Evolutionary conservation across 2,329 filamentous ascomycete species (phyloP).

Genomic region (Hymenoscyphus albidus): DNA sequence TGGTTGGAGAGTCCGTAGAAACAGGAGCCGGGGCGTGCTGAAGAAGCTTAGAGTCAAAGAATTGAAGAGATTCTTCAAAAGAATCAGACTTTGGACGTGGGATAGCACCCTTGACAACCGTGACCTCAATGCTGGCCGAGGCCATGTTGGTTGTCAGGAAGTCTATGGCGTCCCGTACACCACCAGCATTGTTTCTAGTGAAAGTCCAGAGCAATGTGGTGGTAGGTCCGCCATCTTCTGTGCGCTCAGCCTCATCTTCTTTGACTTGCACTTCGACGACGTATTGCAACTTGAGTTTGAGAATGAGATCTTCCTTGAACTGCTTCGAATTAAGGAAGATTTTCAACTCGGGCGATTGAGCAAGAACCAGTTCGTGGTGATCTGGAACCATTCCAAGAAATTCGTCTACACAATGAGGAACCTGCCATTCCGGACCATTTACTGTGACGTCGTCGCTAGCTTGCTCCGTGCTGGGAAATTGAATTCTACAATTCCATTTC

Average conservation of each 20-base stretch:
- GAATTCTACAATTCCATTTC: conserved; percentile 99
- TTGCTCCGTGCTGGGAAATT: conserved; percentile 95
- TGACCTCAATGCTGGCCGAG: conserved; percentile 81
- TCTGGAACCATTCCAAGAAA: conserved; percentile 98
- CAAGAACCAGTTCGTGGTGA: conserved; percentile 85
- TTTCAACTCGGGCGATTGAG: conserved; percentile 69
- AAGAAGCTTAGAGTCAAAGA: conserved; percentile 94
- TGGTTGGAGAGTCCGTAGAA: conserved; percentile 83
- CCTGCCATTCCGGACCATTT: conserved; percentile 95
- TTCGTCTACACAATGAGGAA: conserved; percentile 92
- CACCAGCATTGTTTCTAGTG: conserved; percentile 94
- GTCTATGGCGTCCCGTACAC: conserved; percentile 92
- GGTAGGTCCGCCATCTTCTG: conserved; percentile 54
- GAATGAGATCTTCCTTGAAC: conserved; percentile 74
- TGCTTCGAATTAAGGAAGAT: conserved; percentile 78
- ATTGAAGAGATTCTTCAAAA: conserved; percentile 94
- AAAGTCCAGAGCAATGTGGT: conserved; percentile 72
- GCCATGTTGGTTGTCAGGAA: conserved; percentile 85
- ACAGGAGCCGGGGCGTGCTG: conserved; percentile 83
- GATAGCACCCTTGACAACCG: conserved; percentile 87
- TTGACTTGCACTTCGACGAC: conserved; percentile 82
- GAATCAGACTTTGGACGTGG: conserved; percentile 98
- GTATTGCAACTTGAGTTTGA: conserved; percentile 85
- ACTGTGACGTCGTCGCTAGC: conserved; percentile 95
- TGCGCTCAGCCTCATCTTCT: conserved; percentile 55